phyloP scores from a whole-genome alignment of 129 eudicot genomes.

The Flaveria linearis region DNA sequence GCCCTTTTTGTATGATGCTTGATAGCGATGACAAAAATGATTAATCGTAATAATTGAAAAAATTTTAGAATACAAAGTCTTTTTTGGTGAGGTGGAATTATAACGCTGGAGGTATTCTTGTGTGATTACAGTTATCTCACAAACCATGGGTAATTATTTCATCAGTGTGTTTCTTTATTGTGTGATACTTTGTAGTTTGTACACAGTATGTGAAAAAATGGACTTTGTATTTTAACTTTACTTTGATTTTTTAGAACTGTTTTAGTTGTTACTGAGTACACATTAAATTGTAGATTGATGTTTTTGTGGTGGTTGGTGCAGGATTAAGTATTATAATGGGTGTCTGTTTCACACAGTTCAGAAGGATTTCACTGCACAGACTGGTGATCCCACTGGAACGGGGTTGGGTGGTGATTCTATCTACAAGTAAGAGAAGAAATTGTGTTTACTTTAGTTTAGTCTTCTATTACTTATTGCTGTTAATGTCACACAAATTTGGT shows the following conservation, averaged over 20 bases:
- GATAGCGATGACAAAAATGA: neutral
- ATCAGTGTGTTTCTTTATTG: neutral
- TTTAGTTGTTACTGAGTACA: no score
- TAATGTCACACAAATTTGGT: neutral
- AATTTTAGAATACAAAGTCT: no score
- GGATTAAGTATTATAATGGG: constrained; percentile 91
- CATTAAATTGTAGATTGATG: neutral
- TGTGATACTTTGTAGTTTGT: neutral
- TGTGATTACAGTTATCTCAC: no score
- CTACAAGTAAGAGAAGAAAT: constrained; percentile 60
- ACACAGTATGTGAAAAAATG: no score
- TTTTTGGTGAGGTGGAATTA: no score
- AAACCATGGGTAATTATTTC: no score
- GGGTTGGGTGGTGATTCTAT: constrained; percentile 84
- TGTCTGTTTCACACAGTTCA: constrained; percentile 88
- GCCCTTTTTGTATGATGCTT: neutral
- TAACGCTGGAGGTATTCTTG: no score
- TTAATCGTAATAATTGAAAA: neutral
- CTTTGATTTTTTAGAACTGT: no score
- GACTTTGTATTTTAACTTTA: no score
- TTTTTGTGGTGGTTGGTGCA: constrained; percentile 40
- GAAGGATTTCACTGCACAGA: constrained; percentile 92
- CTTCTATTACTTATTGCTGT: neutral
- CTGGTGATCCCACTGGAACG: constrained; percentile 84
- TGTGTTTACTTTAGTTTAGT: neutral